Evolutionary conservation across 106 monocot species (phyloP), one percentile per base, ranked within the genome.

Genomic region (Iris macrosiphon): DNA sequence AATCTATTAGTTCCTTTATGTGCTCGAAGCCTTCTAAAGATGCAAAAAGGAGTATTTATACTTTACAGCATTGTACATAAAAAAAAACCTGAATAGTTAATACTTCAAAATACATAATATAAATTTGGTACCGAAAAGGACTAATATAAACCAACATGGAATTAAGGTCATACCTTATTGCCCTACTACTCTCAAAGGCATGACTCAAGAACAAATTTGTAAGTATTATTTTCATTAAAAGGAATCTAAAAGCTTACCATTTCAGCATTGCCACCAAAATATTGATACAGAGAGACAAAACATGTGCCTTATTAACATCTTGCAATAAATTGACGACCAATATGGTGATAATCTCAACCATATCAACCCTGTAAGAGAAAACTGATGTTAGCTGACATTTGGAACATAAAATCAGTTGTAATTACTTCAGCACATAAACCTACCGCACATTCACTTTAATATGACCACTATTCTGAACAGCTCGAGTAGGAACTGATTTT

Each of bases 261-360:
- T 87, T 81, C 40, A 98, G 31, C 64, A 91, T 72, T 46, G 87
- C 72, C 0, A 69, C 74, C 63, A 98, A 73, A 35, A 98, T 78
- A 46, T 73, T 76, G 55, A 98, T 75, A 39, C 80, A 90, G 30
- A 73, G 37, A 26, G 83, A 67, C 12, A 81, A 31, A 48, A 68
- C 31, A 52, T 48, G 49, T 27, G 64, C 32, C 65, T 70, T 62
- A 51, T 45, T 58, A 22, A 59, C 59, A 59, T 83, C 72, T 46
- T 63, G 69, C 28, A 82, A 26, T 16, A 83, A 75, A 49, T 69
- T 83, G 52, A 46, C 55, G 35, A 75, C 69, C 45, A 91, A 70
- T 18, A 37, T 60, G 56, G 83, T 80, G 18, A 87, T 53, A 22
- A 87, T 51, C 40, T 70, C 78, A 9, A 78, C 83, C 17, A 87